Conservation (phyloP, 2,329 filamentous ascomycete species). For the Pyricularia pennisetigena region DNA sequence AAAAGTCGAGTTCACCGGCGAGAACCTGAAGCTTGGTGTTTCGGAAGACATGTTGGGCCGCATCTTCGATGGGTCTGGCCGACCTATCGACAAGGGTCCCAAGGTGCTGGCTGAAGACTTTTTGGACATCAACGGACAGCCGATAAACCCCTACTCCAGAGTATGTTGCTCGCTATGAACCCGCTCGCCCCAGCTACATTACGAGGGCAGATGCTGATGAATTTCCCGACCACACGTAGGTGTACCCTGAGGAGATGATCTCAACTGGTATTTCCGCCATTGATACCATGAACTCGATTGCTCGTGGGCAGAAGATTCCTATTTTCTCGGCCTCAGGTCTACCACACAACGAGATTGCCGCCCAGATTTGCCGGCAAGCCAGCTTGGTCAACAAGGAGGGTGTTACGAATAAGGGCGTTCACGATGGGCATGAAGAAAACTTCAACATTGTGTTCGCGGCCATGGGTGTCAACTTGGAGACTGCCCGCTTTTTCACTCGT, state of each 20-base stretch:
- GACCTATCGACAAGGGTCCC: constrained; percentile 96
- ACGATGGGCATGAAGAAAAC: constrained; percentile 97
- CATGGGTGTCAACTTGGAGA: constrained; percentile 99
- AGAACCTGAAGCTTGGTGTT: constrained; percentile 96
- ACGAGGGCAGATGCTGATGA: neutral
- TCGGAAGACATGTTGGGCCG: constrained; percentile 99
- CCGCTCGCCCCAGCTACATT: neutral
- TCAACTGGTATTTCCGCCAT: constrained; percentile 98
- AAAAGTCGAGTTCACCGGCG: constrained; percentile 92
- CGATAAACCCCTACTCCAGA: constrained; percentile 96
- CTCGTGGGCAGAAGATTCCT: constrained; percentile 97
- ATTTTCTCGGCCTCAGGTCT: constrained; percentile 98
- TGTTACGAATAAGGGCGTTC: constrained; percentile 80
- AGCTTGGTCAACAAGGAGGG: constrained; percentile 75
- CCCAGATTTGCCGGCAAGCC: constrained; percentile 96
- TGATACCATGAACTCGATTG: constrained; percentile 96
- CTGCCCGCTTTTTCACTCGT: constrained; percentile 92
- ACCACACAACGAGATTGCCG: constrained; percentile 98
- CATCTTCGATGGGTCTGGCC: constrained; percentile 96
- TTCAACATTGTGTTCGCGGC: constrained; percentile 99
- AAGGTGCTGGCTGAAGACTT: constrained; percentile 98
- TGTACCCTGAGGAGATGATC: constrained; percentile 99
- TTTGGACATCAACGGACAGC: constrained; percentile 96
- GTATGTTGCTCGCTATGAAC: constrained; percentile 37
- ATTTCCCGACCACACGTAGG: constrained; percentile 36